Base-by-base conservation (phyloP, 495 filamentous ascomycete species). In the Thozetella sp. region DNA sequence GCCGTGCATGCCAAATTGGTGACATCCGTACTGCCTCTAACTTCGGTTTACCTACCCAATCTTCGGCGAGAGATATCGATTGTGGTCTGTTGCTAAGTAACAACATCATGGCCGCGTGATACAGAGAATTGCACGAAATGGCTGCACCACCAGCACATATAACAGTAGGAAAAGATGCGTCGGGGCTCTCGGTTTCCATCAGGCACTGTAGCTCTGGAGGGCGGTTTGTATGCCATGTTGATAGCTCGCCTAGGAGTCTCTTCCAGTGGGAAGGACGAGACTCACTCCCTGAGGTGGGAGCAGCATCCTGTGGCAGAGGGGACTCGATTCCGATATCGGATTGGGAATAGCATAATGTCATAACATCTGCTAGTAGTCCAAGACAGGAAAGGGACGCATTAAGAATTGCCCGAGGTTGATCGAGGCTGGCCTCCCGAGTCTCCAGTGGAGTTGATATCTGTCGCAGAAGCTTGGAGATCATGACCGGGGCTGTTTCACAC, bases 101-200 rank as follows among this genome's bases (percentile, higher is more conserved):
- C 1, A 76, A 50, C 26, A 78, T 57, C 72, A 74, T 76, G 15
- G 75, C 75, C 2, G 75, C 77, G 56, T 79, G 76, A 53, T 79
- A 79, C 0, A 80, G 54, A 59, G 71, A 71, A 55, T 75, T 78
- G 24, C 69, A 67, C n/a, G 75, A 75, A 13, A 72, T 58, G 0
- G 72, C 75, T 3, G 75, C 70, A 24, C 72, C 75, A 56, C 72
- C 76, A 1, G 74, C 68, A 53, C 76, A 80, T 10, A 79, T 55
- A 34, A 80, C 57, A 20, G 74, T 56, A 0, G 76, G 75, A 58
- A 80, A 79, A 0, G 50, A 24, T 30, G 56, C 51, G 34, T 55
- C 51, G 11, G 48, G 23, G 25, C 25, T 25, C 2, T 58, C 62
- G 3, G 37, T n/a, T 25, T 64, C 62, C 43, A 54, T 20, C 19